Base-by-base conservation (phyloP, 2,329 filamentous ascomycete genomes). In the Lasiodiplodia sp. region DNA sequence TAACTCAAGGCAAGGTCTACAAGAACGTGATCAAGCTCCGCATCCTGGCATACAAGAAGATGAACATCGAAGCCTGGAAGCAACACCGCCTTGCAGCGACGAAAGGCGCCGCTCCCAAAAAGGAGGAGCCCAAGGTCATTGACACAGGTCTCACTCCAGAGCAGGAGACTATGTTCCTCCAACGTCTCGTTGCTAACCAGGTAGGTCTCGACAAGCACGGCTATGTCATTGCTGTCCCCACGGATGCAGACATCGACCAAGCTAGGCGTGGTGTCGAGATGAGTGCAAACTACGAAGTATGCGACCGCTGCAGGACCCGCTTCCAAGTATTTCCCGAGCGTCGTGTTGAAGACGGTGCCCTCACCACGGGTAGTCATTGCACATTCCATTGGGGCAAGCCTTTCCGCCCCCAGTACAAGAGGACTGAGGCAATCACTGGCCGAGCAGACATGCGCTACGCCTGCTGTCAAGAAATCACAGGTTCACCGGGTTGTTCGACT, bases 291-390 rank as follows among this genome's bases (percentile, higher is more conserved):
- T 97, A 91, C 86, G 96, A 99, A 80, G 86, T 89, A 62, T 99
- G 96, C 75, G 94, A 97, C 75, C 90, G 96, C 23, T 99, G 96
- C 79, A 86, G 86, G 52, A 89, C 89, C 40, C 89, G 95, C 25
- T 99, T 99, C 75, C 93, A 97, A 75, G 93, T 97, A 3, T 98
- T 97, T 72, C 93, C 94, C 0, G 93, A 94, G 3, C 89, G 95
- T 52, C 88, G 94, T 66, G 57, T 62, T 10, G 87, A 90, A 72
- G 86, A 88, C 72, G 96, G 97, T 56, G 90, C 91, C 2, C 86
- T 97, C 18, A 87, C 92, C 0, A 91, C 89, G 0, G 92, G 92
- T 28, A 94, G 94, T 0, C 82, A 83, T 44, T 99, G 96, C 80
- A 89, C 83, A 0, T 90, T 95, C 78, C 96, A 99, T 77, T 93